Evolutionary conservation across 2,329 filamentous ascomycete genomes (phyloP).

Genomic region (Pseudocercospora fuligena): DNA sequence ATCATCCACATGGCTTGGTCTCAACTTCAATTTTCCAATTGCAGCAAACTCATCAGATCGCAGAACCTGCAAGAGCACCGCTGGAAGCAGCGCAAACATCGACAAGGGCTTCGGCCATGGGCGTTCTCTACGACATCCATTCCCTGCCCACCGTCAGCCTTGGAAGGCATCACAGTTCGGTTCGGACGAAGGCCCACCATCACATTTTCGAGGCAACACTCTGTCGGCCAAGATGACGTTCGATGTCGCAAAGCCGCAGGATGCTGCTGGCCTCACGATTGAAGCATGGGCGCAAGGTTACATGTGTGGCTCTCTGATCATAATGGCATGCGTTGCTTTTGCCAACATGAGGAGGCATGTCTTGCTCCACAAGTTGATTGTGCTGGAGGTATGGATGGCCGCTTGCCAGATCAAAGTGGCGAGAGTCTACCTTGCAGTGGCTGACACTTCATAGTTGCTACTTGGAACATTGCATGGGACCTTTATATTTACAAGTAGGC

Average conservation of each 20-base stretch:
- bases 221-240: conserved; percentile 28
- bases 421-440: conserved; percentile 49
- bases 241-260: conserved; percentile 35
- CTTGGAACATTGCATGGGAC: conserved; percentile 58
- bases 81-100: neutral
- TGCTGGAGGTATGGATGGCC: conserved; percentile 49
- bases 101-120: conserved; percentile 10
- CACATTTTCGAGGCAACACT: conserved; percentile 1
- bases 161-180: neutral
- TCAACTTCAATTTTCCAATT: conserved; percentile 2
- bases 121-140: neutral
- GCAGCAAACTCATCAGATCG: neutral
- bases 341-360: conserved; percentile 56
- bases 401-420: neutral
- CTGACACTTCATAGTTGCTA: conserved; percentile 28
- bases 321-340: conserved; percentile 55
- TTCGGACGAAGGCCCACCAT: neutral
- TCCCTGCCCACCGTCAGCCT: neutral
- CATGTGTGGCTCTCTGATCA: conserved; percentile 48
- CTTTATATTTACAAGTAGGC: conserved; percentile 59
- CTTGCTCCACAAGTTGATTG: conserved; percentile 56
- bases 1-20: conserved; percentile 1
- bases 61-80: neutral
- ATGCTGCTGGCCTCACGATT: conserved; percentile 32
- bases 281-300: conserved; percentile 42